These are phyloP conservation scores for Trichaptum fuscoviolaceum DNA, from an alignment of 768 basidiomycete genomes.

Conservation along the genomic window DNA sequence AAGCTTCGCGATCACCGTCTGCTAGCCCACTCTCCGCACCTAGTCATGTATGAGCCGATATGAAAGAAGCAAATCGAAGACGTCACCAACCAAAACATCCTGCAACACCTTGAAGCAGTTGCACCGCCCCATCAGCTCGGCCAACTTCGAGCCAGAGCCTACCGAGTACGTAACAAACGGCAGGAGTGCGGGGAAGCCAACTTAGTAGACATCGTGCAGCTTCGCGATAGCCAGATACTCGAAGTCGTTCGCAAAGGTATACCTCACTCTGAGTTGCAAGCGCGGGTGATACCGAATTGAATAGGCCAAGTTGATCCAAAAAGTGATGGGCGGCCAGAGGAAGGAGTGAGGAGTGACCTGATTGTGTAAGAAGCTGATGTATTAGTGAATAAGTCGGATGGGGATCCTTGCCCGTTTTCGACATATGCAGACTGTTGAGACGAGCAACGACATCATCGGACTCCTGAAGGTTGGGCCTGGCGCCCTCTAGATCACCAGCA, in stretches of 20 bases:
- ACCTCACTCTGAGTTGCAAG: slow-evolving; percentile 65
- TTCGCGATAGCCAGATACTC: slow-evolving; percentile 55
- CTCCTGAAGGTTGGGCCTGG: slow-evolving; percentile 19
- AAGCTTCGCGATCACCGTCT: slow-evolving; percentile 57
- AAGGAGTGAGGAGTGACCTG: slow-evolving; percentile 42
- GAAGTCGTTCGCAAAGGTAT: slow-evolving; percentile 64
- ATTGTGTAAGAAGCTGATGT: slow-evolving; percentile 54
- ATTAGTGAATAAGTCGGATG: slow-evolving; percentile 57
- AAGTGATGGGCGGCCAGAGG: slow-evolving; percentile 65
- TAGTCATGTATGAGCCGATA: slow-evolving; percentile 20
- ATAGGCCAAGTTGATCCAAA: slow-evolving; percentile 58
- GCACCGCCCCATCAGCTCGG: slow-evolving; percentile 67
- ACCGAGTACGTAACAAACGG: slow-evolving; percentile 66
- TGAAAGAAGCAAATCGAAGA: slow-evolving; percentile 5
- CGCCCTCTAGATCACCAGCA: slow-evolving; percentile 32
- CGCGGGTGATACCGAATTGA: slow-evolving; percentile 65
- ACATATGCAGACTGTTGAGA: slow-evolving; percentile 72
- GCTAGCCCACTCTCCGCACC: slow-evolving; percentile 46
- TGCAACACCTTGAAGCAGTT: slow-evolving; percentile 66
- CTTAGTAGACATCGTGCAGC: slow-evolving; percentile 60
- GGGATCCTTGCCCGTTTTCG: slow-evolving; percentile 39
- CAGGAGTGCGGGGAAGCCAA: slow-evolving; percentile 77
- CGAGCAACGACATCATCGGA: slow-evolving; percentile 56
- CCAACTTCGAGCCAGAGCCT: slow-evolving; percentile 62
- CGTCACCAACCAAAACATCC: slow-evolving; percentile 63